These are phyloP conservation scores for Amoebophrya sp. DNA, from an alignment of 169 alveolate genomes.

Conservation along the genomic window DNA sequence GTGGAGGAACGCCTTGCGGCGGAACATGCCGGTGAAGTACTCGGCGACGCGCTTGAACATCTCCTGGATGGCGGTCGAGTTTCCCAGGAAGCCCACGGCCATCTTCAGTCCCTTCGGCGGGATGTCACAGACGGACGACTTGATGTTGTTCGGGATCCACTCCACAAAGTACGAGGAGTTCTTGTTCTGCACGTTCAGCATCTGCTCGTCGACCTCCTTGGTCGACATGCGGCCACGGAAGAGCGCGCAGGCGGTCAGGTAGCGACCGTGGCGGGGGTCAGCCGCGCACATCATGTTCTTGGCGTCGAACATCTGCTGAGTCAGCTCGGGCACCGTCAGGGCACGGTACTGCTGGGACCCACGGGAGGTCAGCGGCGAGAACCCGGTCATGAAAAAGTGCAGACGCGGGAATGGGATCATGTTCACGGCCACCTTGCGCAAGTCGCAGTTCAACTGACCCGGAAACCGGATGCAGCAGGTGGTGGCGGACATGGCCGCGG, in stretches of 20 bases:
- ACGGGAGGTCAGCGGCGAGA: slow-evolving; percentile 92
- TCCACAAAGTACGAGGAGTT: slow-evolving; percentile 94
- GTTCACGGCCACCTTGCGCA: slow-evolving; percentile 88
- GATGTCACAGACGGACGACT: slow-evolving; percentile 91
- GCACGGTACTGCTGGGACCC: slow-evolving; percentile 97
- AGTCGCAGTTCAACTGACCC: slow-evolving; percentile 85
- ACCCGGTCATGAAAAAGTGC: slow-evolving; percentile 95
- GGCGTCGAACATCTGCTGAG: slow-evolving; percentile 98
- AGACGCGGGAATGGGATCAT: slow-evolving; percentile 96
- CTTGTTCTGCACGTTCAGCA: slow-evolving; percentile 94
- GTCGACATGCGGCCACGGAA: slow-evolving; percentile 99
- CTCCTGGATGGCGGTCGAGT: slow-evolving; percentile 91
- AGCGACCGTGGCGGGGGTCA: slow-evolving; percentile 97
- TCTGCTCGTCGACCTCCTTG: slow-evolving; percentile 97
- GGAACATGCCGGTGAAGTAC: slow-evolving; percentile 90
- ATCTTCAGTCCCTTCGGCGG: slow-evolving; percentile 95
- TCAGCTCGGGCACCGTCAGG: slow-evolving; percentile 93
- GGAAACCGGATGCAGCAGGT: slow-evolving; percentile 94
- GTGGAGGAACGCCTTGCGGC: slow-evolving; percentile 93
- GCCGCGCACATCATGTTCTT: slow-evolving; percentile 99
- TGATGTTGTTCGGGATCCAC: slow-evolving; percentile 96
- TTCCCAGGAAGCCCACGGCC: slow-evolving; percentile 92
- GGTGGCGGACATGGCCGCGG: slow-evolving; percentile 95
- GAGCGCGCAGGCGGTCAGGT: slow-evolving; percentile 94
- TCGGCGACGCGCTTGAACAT: slow-evolving; percentile 93